Percentiles rank a stretch among this genome's conserved stretches.
phyloP scores from a whole-genome alignment of 2,329 filamentous ascomycete genomes.

The Xylariales sp. region DNA sequence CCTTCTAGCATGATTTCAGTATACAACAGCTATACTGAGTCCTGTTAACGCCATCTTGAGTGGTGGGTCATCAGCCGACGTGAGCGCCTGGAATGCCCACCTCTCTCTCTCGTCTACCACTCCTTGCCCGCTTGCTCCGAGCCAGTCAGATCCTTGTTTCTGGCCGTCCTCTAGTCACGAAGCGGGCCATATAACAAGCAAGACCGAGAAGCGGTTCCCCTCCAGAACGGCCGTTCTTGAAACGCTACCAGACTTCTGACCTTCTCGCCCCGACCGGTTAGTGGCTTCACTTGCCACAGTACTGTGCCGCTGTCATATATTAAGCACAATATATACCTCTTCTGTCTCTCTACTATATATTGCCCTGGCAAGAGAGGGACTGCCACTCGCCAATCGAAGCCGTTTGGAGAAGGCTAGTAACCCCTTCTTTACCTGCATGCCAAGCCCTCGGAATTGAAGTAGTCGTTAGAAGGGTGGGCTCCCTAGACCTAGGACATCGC shows the following conservation, averaged over 20 bases:
- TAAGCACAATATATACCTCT: conserved; percentile 58
- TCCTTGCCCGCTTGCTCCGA: conserved; percentile 42
- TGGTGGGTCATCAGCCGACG: conserved; percentile 43
- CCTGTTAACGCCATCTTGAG: conserved; percentile 36
- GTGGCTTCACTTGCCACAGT: conserved; percentile 42
- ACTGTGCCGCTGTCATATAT: conserved; percentile 55
- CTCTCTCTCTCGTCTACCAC: conserved; percentile 35
- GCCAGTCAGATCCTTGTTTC: conserved; percentile 43
- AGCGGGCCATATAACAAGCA: conserved; percentile 48
- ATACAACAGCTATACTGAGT: conserved; percentile 24
- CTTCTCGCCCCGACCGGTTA: conserved; percentile 45
- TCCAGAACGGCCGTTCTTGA: conserved; percentile 38
- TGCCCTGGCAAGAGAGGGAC: conserved; percentile 52
- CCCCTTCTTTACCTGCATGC: conserved; percentile 54
- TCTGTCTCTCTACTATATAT: conserved; percentile 57
- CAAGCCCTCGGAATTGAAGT: conserved; percentile 53
- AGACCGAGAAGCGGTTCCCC: conserved; percentile 42
- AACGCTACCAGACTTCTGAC: conserved; percentile 45
- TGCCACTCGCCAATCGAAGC: conserved; percentile 53
- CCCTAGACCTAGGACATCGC: conserved; percentile 44
- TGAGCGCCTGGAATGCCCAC: conserved; percentile 37
- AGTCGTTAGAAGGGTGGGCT: conserved; percentile 46
- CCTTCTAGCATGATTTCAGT: conserved; percentile 15
- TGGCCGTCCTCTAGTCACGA: conserved; percentile 41
- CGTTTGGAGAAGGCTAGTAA: conserved; percentile 48